These are phyloP conservation scores for Blastomyces gilchristii DNA, from an alignment of 2,329 filamentous ascomycete species.

Conservation along the genomic window DNA sequence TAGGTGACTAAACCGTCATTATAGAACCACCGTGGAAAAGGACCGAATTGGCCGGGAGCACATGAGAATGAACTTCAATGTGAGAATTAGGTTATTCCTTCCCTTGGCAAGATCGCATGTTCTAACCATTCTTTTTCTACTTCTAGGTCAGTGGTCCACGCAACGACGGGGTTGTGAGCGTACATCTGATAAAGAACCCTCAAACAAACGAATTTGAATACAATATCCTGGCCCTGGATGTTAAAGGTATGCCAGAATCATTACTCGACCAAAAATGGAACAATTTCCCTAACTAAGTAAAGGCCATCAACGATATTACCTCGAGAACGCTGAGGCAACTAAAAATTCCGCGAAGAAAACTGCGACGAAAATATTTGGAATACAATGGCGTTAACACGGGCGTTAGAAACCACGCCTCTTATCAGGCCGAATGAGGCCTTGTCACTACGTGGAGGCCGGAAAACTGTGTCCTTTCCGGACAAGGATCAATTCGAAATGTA, in stretches of 20 bases:
- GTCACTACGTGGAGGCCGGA: not conserved
- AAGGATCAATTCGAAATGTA: not conserved
- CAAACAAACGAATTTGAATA: slow-evolving; percentile 64
- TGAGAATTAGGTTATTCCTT: slow-evolving; percentile 31
- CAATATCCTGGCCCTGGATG: slow-evolving; percentile 67
- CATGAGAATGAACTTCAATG: slow-evolving; percentile 74
- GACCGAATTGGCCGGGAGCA: slow-evolving; percentile 71
- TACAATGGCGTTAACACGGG: slow-evolving; percentile 33
- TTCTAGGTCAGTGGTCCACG: slow-evolving; percentile 62
- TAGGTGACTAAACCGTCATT: slow-evolving; percentile 24
- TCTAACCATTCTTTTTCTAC: slow-evolving; percentile 19
- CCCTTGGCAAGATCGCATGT: not conserved
- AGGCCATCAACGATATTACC: slow-evolving; percentile 37
- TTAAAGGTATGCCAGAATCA: slow-evolving; percentile 45
- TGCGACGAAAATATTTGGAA: slow-evolving; percentile 42
- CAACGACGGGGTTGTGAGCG: slow-evolving; percentile 60
- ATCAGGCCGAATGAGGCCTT: not conserved
- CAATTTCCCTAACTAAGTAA: not conserved
- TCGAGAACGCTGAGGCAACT: slow-evolving; percentile 36
- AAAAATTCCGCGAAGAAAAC: slow-evolving; percentile 29
- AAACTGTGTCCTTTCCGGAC: not conserved
- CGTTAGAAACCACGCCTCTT: not conserved
- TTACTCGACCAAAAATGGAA: slow-evolving; percentile 1
- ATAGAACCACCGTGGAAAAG: slow-evolving; percentile 54
- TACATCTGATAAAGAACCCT: slow-evolving; percentile 64